Base-by-base conservation (phyloP, 345 rosid genomes). In the Sisymbrium irio region DNA sequence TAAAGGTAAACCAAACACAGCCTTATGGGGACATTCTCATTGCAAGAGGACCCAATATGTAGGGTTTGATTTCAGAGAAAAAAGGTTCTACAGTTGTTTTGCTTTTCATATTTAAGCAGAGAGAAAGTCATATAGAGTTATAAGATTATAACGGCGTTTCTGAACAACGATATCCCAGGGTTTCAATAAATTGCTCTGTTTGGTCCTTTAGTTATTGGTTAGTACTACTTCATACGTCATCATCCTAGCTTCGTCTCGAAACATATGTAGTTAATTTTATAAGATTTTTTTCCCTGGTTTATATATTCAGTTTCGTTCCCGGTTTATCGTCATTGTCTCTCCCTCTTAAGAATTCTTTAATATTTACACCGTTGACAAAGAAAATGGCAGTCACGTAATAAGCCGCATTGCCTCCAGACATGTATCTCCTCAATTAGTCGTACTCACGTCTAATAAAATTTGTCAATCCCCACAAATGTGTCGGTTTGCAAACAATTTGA, bases 11-110 rank as follows among this genome's bases (percentile, higher is more conserved):
- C 40, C 97, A 91, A 42, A 62, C 69, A 47, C 51, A 58, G 39
- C 87, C 98, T 60, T 91, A 82, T 44, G 92, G 92, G 6, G 97
- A 91, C 53, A 83, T 91, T 80, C 80, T 84, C 75, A 80, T 93
- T 69, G 85, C 90, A 19, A 82, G 79, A 78, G 96, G 97, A 78
- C 56, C 83, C 39, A 89, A 81, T 56, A 86, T 86, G 86, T 87
- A 65, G 77, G 30, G 36, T 13, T 55, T 45, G 28, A 7, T 45
- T 17, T 76, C 56, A 66, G 47, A 64, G 18, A 33, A 12, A n/a
- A 12, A 65, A 40, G 19, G 15, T 7, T 61, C 28, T 32, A 19
- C 13, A 18, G 65, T 11, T n/a, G 3, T 25, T 49, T 60, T 39
- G 42, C 68, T 49, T 7, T 51, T 51, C 64, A 42, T 61, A 41